Conservation (phyloP, 2,329 filamentous ascomycete genomes). For the Aspergillus nomiae region DNA sequence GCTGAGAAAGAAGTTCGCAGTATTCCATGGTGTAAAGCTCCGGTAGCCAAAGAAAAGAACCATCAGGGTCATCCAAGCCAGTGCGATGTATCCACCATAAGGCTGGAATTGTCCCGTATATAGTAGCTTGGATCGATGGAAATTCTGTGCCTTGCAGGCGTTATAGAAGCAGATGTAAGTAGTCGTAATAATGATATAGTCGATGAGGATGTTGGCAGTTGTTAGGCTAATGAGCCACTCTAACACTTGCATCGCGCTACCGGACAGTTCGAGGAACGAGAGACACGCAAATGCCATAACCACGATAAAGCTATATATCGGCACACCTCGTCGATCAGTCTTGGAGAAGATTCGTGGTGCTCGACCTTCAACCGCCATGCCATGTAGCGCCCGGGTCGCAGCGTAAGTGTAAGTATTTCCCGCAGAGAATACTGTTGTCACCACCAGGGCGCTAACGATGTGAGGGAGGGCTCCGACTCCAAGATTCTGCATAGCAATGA, state of each 20-base stretch:
- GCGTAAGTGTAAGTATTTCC: background rate
- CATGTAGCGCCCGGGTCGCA: background rate
- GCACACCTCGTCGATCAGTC: background rate
- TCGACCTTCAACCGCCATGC: background rate
- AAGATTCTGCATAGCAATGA: background rate
- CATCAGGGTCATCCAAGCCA: too few relatives aligned
- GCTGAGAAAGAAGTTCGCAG: too few relatives aligned
- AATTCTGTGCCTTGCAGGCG: too few relatives aligned
- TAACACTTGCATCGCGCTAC: background rate
- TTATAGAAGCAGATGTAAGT: too few relatives aligned
- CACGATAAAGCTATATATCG: background rate
- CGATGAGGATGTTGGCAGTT: too few relatives aligned
- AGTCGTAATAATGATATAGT: too few relatives aligned
- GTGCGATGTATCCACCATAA: too few relatives aligned
- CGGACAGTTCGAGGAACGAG: background rate
- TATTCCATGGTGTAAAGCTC: too few relatives aligned
- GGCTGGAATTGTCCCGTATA: too few relatives aligned
- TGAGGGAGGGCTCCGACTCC: background rate
- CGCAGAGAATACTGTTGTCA: background rate
- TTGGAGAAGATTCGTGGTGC: slow-evolving; percentile 1
- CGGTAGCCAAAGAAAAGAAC: too few relatives aligned
- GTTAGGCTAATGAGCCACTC: background rate
- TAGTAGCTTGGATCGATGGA: too few relatives aligned
- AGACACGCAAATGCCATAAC: background rate
- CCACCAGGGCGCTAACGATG: background rate